Evolutionary conservation across 2,329 filamentous ascomycete genomes (phyloP), one percentile per base, ranked within the genome.

Genomic region (Mycosphaerella sp.): DNA sequence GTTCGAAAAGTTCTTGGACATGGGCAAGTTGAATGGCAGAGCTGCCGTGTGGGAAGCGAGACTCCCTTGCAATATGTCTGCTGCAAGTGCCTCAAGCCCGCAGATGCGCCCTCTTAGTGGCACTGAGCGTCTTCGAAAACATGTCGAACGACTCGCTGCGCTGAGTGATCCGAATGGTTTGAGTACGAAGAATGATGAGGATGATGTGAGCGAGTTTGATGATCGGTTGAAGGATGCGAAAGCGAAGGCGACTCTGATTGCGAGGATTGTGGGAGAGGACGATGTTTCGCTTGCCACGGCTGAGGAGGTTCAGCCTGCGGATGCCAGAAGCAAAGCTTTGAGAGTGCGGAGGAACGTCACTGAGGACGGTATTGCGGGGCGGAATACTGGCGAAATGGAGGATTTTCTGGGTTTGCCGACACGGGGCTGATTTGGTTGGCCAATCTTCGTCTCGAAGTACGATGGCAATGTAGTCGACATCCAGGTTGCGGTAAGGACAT

Each of bases 191-290:
- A 98, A 98, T 66, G 85, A 81, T 4, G 91, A 97, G 65, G 88
- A 95, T 41, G 84, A 85, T 0, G 89, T 98, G 17, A 85, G 86
- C 44, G 90, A 96, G 63, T 90, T 95, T 64, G 93, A 98, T 63
- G 88, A 96, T 66, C 78, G 90, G 10, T 66, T 95, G 35, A 93
- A 90, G 71, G 80, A 87, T 57, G 91, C 89, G 3, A 80, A 82
- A 60, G 86, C 86, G 2, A 96, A 95, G 67, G 80, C 81, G 1
- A 95, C 91, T 70, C 79, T 98, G 41, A 82, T 97, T 40, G 86
- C 93, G 68, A 84, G 84, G 54, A 82, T 87, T 8, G 63, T 79
- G 21, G 78, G 79, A 6, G 77, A 79, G 59, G 52, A 62, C 17
- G 57, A 59, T 41, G 36, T 37, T n/a, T 28, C 32, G 25, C 10